phyloP scores from a whole-genome alignment of 176 grass and related monocot species.

The Oryza coarctata region DNA sequence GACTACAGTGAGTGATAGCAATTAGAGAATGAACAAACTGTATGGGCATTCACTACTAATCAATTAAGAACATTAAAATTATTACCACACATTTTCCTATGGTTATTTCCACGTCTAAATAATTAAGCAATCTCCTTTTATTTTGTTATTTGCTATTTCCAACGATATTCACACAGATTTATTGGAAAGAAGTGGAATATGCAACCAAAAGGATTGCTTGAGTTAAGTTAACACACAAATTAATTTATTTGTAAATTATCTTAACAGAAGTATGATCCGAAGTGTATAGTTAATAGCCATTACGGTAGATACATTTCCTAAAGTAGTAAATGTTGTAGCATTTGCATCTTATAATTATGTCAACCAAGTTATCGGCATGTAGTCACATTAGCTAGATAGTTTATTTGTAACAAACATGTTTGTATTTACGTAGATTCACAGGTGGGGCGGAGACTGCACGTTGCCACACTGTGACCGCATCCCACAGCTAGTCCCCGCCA shows the following conservation, averaged over 20 bases:
- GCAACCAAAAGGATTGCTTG: not conserved
- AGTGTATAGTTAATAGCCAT: not conserved
- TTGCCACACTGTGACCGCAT: too few species aligned
- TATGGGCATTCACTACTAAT: not conserved
- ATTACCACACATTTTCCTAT: not conserved
- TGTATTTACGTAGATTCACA: too few species aligned
- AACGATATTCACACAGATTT: not conserved
- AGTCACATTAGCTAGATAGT: too few species aligned
- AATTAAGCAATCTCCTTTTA: not conserved
- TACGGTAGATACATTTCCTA: not conserved
- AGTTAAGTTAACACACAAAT: not conserved
- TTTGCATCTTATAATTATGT: too few species aligned
- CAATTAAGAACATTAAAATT: not conserved
- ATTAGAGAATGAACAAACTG: not conserved
- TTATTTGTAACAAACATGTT: too few species aligned
- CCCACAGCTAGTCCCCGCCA: too few species aligned
- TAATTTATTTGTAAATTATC: not conserved
- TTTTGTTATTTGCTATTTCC: not conserved
- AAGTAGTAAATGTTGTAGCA: not conserved
- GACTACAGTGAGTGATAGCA: not conserved
- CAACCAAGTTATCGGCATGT: too few species aligned
- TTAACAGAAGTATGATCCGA: not conserved
- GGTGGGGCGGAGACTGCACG: too few species aligned
- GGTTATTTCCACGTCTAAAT: not conserved
- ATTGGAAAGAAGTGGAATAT: not conserved